A percentile compares a stretch with the other conserved stretches of the same genome.
Conservation (phyloP, 805 yeast genomes). For the Lipomyces yamanashiensis region DNA sequence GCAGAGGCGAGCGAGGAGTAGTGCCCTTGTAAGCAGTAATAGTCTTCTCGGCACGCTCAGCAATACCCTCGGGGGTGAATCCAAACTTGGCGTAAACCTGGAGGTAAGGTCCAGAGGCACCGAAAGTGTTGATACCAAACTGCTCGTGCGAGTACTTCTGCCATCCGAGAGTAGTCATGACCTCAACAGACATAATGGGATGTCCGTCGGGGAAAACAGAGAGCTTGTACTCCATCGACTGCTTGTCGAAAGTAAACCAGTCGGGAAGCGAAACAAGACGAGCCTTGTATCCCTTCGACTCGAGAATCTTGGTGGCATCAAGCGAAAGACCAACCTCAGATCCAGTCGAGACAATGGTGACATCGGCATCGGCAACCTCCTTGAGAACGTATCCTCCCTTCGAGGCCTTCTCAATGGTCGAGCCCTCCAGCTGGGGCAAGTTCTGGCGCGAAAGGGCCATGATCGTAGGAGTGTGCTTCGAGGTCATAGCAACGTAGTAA, state of each 20-base stretch:
- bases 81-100: slow-evolving; percentile 84
- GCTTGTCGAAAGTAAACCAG: slow-evolving; percentile 85
- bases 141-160: slow-evolving; percentile 93
- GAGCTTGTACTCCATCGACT: slow-evolving; percentile 73
- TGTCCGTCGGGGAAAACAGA: slow-evolving; percentile 92
- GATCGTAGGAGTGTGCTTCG: slow-evolving; percentile 66
- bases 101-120: slow-evolving; percentile 90
- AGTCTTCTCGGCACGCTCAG: slow-evolving; percentile 80
- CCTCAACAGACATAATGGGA: slow-evolving; percentile 94
- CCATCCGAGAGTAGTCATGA: slow-evolving; percentile 91
- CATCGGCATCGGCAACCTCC: slow-evolving; percentile 62
- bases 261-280: slow-evolving; percentile 92
- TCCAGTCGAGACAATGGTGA: slow-evolving; percentile 87
- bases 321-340: slow-evolving; percentile 87
- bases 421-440: slow-evolving; percentile 88
- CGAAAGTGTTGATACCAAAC: slow-evolving; percentile 93
- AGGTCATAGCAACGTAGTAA: slow-evolving; percentile 62
- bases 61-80: slow-evolving; percentile 92
- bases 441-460: slow-evolving; percentile 80
- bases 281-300: slow-evolving; percentile 68
- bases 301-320: slow-evolving; percentile 78
- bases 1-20: slow-evolving; percentile 72
- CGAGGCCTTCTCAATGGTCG: slow-evolving; percentile 85
- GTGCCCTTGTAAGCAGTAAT: slow-evolving; percentile 79
- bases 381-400: slow-evolving; percentile 92